Evolutionary conservation across 345 rosid genomes (phyloP).

Genomic region (Sisymbrium irio): DNA sequence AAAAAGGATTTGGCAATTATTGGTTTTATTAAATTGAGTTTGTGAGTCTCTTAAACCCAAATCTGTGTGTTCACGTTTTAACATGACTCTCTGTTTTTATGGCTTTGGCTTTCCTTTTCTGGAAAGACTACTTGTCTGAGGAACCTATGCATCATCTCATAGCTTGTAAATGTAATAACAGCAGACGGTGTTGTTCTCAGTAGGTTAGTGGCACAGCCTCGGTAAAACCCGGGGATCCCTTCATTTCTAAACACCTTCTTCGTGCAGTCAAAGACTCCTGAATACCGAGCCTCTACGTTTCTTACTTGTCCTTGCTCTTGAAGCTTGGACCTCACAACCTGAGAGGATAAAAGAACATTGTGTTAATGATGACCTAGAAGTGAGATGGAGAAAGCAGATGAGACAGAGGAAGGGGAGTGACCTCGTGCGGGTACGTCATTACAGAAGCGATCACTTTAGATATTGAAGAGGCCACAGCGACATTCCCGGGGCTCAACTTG

Average conservation of each 20-base stretch:
- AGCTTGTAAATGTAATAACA: slow-evolving; percentile 74
- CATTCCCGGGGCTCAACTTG: slow-evolving; percentile 51
- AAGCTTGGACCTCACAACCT: slow-evolving; percentile 87
- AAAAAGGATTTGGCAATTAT: slow-evolving; percentile 10
- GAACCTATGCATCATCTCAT: slow-evolving; percentile 69
- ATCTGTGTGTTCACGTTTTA: slow-evolving; percentile 15
- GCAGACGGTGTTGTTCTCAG: slow-evolving; percentile 83
- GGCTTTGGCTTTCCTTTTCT: slow-evolving; percentile 9
- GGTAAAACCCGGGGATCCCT: slow-evolving; percentile 73
- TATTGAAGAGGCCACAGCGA: slow-evolving; percentile 82
- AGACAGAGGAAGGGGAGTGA: slow-evolving; percentile 22
- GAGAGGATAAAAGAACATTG: slow-evolving; percentile 2
- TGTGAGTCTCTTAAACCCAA: slow-evolving; percentile 24
- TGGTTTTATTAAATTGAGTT: slow-evolving; percentile 19
- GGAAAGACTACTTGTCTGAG: slow-evolving; percentile 9
- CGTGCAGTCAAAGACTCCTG: slow-evolving; percentile 69
- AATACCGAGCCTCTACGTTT: slow-evolving; percentile 43
- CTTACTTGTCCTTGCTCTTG: slow-evolving; percentile 89
- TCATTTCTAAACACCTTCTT: slow-evolving; percentile 69
- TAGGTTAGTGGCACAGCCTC: slow-evolving; percentile 82
- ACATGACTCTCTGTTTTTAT: neutral
- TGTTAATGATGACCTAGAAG: neutral
- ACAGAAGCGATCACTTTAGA: slow-evolving; percentile 83
- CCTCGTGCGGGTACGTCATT: slow-evolving; percentile 97
- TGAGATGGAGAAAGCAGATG: neutral